A percentile compares a stretch with the other conserved stretches of the same genome.
phyloP scores from a whole-genome alignment of 192 early-diverging fungal species.

The Podila verticillata region DNA sequence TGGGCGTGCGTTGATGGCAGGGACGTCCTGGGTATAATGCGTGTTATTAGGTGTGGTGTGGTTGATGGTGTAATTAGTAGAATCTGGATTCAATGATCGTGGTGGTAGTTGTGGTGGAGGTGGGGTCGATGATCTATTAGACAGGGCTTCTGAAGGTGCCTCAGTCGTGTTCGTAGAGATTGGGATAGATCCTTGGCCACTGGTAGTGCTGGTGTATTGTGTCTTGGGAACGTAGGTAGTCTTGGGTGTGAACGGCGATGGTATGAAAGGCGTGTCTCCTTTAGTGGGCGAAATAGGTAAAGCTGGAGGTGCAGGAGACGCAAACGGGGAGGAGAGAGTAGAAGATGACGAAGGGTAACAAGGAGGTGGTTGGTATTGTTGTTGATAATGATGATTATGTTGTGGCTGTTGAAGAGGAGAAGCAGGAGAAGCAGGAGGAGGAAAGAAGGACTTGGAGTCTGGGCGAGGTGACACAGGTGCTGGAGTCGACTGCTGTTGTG shows the following conservation, averaged over 20 bases:
- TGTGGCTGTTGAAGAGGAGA: not conserved
- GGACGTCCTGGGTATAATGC: not conserved
- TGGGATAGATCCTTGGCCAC: not conserved
- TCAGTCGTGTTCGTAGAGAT: not conserved
- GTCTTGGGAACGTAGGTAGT: not conserved
- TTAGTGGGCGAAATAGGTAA: not conserved
- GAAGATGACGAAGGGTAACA: not conserved
- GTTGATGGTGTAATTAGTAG: not conserved
- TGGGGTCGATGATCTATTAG: not conserved
- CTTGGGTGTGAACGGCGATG: not conserved
- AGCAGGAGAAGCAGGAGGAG: not conserved
- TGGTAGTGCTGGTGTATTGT: not conserved
- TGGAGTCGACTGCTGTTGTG: not conserved
- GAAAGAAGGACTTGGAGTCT: not conserved
- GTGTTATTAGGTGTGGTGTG: not conserved
- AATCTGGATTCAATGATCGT: not conserved
- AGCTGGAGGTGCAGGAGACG: not conserved
- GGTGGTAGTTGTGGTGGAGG: not conserved
- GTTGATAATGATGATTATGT: not conserved
- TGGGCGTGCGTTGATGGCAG: not conserved
- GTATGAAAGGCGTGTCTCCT: not conserved
- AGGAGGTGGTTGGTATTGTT: not conserved
- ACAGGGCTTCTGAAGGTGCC: not conserved
- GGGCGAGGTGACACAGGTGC: too few relatives aligned
- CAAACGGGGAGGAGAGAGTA: not conserved